phyloP scores from a whole-genome alignment of 495 filamentous ascomycete species.

The Rhizodiscina lignyota region DNA sequence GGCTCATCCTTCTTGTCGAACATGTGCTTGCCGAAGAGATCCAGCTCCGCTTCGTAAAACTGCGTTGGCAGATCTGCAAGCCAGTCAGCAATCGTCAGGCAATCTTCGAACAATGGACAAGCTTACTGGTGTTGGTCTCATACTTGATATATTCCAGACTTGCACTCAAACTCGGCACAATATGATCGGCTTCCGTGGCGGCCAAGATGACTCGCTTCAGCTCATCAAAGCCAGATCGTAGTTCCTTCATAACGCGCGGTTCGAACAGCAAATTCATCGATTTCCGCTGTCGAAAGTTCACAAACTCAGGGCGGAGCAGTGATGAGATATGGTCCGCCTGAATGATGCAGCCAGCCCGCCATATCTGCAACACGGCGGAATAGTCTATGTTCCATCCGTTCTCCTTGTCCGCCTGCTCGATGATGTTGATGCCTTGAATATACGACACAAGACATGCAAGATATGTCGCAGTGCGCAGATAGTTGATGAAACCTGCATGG shows the following conservation, averaged over 20 bases:
- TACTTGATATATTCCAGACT: conserved; percentile 60
- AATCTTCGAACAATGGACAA: neutral
- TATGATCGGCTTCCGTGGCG: conserved; percentile 39
- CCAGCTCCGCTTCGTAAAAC: conserved; percentile 62
- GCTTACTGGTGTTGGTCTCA: conserved; percentile 30
- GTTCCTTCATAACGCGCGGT: conserved; percentile 31
- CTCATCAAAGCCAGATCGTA: conserved; percentile 31
- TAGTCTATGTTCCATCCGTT: conserved; percentile 49
- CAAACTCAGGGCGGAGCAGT: conserved; percentile 30
- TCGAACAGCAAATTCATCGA: conserved; percentile 30
- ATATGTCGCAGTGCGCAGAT: conserved; percentile 43
- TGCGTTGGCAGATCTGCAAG: conserved; percentile 36
- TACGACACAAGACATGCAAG: conserved; percentile 45
- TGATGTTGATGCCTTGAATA: conserved; percentile 51
- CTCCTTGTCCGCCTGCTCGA: conserved; percentile 40
- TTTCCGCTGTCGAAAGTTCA: conserved; percentile 6
- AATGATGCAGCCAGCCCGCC: conserved; percentile 62
- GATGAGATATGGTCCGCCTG: conserved; percentile 49
- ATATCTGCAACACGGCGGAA: conserved; percentile 44
- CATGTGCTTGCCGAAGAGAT: conserved; percentile 58
- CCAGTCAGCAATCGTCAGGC: conserved; percentile 17
- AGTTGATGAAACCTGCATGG: conserved; percentile 34
- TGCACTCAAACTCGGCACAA: conserved; percentile 45
- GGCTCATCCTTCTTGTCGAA: conserved; percentile 39
- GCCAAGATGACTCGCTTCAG: conserved; percentile 42